These are phyloP conservation scores for Colletotrichum sp. DNA, from an alignment of 2,329 filamentous ascomycete genomes.

Conservation along the genomic window DNA sequence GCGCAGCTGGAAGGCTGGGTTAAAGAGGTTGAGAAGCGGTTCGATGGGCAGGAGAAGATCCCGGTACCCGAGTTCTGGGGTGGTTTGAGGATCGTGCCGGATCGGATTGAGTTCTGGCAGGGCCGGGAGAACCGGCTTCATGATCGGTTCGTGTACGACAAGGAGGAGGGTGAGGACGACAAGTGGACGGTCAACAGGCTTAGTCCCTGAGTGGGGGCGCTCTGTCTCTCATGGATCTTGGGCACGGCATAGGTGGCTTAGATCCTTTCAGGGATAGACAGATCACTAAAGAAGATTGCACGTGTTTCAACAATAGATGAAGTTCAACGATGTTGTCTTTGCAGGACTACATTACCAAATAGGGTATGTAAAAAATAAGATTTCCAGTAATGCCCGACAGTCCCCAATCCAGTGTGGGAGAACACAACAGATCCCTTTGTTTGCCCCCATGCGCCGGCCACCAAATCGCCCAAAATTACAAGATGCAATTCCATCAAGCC, in stretches of 20 bases:
- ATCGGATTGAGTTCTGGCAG: conserved; percentile 95
- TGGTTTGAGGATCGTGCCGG: conserved; percentile 83
- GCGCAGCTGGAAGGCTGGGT: conserved; percentile 79
- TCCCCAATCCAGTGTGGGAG: not conserved
- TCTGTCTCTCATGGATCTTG: not conserved
- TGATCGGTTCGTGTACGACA: conserved; percentile 88
- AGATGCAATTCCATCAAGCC: conserved; percentile 10
- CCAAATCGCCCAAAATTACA: conserved; percentile 10
- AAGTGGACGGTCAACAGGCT: conserved; percentile 74
- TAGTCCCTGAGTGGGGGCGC: conserved; percentile 62
- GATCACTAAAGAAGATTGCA: not conserved
- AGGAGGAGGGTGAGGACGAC: conserved; percentile 50
- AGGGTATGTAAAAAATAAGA: conserved; percentile 9
- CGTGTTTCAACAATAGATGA: not conserved
- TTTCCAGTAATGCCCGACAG: not conserved
- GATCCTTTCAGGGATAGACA: not conserved
- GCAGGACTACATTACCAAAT: conserved; percentile 14
- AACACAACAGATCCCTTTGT: not conserved
- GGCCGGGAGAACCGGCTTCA: conserved; percentile 88
- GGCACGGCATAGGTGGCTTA: not conserved
- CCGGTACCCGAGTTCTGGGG: conserved; percentile 96
- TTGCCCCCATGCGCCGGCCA: conserved; percentile 2
- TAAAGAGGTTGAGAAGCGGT: conserved; percentile 75
- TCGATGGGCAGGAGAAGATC: conserved; percentile 78
- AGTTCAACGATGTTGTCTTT: not conserved